These are phyloP conservation scores for Dactylellina haptotyla DNA, from an alignment of 2,329 filamentous ascomycete species.

Conservation along the genomic window DNA sequence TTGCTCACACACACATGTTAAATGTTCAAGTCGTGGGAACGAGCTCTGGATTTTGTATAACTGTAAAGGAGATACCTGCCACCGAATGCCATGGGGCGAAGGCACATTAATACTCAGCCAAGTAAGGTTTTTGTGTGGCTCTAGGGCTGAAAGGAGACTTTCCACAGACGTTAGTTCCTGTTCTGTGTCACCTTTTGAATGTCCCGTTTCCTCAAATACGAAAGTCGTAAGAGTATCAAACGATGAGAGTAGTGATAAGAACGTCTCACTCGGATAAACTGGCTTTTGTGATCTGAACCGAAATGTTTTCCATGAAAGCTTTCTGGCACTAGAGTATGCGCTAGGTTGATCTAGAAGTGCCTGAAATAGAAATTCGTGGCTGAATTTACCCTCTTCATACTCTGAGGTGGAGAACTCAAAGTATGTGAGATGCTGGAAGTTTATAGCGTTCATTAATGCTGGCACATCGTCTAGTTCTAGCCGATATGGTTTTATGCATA, in stretches of 20 bases:
- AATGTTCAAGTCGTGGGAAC: slow-evolving; percentile 11
- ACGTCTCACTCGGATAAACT: slow-evolving; percentile 9
- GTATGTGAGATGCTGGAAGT: slow-evolving; percentile 39
- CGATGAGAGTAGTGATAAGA: slow-evolving; percentile 25
- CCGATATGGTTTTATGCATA: slow-evolving; percentile 8
- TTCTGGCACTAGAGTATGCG: not conserved
- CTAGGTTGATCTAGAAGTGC: slow-evolving; percentile 1
- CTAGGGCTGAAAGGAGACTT: slow-evolving; percentile 14
- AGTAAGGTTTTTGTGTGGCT: slow-evolving; percentile 4
- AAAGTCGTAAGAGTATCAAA: slow-evolving; percentile 35
- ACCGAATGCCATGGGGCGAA: not conserved
- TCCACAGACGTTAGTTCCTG: not conserved
- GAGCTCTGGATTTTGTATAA: slow-evolving; percentile 1
- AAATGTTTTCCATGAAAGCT: slow-evolving; percentile 21
- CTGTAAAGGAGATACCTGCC: slow-evolving; percentile 3
- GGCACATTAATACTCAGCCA: slow-evolving; percentile 23
- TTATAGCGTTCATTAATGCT: not conserved
- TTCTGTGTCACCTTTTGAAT: not conserved
- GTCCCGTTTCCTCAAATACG: slow-evolving; percentile 30
- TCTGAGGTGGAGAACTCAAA: slow-evolving; percentile 41
- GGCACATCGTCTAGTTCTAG: not conserved
- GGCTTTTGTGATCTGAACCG: slow-evolving; percentile 25
- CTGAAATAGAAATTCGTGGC: slow-evolving; percentile 27
- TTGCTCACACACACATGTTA: slow-evolving; percentile 8
- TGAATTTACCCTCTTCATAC: slow-evolving; percentile 6